Evolutionary conservation across 352 stramenopile genomes (phyloP).

Genomic region (Phytophthora kernoviae): DNA sequence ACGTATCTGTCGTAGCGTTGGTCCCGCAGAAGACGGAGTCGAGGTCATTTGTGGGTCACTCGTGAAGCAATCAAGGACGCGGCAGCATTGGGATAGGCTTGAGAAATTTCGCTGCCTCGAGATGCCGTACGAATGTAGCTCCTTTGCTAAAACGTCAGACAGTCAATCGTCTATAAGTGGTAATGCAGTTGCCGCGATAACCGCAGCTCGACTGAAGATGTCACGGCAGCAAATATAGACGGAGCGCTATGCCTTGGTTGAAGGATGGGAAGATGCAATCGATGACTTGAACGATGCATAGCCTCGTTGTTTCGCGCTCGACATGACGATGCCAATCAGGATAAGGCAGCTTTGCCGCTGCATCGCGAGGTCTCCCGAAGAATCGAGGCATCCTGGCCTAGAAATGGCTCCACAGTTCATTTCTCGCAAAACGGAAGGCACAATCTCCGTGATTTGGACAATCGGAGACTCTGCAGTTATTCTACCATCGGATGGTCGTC

Average conservation of each 20-base stretch:
- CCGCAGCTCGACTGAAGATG: constrained; percentile 13
- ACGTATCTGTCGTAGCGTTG: constrained; percentile 32
- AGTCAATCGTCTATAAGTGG: constrained; percentile 19
- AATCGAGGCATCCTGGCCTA: constrained; percentile 7
- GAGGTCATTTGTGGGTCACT: constrained; percentile 4
- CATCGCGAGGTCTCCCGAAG: constrained; percentile 23
- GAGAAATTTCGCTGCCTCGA: neutral
- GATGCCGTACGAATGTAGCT: neutral
- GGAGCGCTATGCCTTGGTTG: constrained; percentile 7
- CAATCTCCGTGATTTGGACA: constrained; percentile 30
- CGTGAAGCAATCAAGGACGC: constrained; percentile 19
- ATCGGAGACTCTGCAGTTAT: constrained; percentile 17
- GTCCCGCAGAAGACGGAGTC: constrained; percentile 13
- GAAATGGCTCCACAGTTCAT: constrained; percentile 7
- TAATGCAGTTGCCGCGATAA: constrained; percentile 16
- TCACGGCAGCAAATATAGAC: constrained; percentile 31
- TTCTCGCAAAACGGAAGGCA: constrained; percentile 16
- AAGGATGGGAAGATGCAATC: constrained; percentile 22
- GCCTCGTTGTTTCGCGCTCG: constrained; percentile 18
- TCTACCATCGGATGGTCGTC: constrained; percentile 17
- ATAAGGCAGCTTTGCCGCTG: constrained; percentile 12
- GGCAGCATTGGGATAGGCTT: constrained; percentile 16
- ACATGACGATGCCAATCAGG: constrained; percentile 26
- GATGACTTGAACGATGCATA: constrained; percentile 19
- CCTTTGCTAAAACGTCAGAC: constrained; percentile 13